phyloP scores from a whole-genome alignment of 495 filamentous ascomycete genomes.

The Talaromyces trachyspermus region DNA sequence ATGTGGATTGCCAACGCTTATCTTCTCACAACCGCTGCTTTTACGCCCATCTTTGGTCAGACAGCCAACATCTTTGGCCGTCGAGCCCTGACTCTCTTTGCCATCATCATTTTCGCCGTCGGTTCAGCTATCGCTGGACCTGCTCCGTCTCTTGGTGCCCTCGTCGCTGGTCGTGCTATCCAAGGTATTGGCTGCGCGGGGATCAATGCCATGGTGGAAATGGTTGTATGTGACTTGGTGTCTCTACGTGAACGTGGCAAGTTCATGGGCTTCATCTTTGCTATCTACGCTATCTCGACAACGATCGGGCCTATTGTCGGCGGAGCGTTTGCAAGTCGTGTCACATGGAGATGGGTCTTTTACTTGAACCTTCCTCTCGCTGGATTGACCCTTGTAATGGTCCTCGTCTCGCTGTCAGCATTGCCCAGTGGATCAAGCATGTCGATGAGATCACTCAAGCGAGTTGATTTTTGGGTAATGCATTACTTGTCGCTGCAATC shows the following conservation, averaged over 20 bases:
- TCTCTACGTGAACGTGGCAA: constrained; percentile 23
- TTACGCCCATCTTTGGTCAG: constrained; percentile 7
- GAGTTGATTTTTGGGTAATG: constrained; percentile 31
- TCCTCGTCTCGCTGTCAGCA: constrained; percentile 7
- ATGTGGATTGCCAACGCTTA: constrained; percentile 34
- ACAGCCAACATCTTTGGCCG: constrained; percentile 12
- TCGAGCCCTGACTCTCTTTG: constrained; percentile 6
- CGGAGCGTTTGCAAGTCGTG: constrained; percentile 16
- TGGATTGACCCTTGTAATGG: constrained; percentile 21
- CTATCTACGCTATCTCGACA: constrained; percentile 14
- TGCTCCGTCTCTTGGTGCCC: constrained; percentile 5
- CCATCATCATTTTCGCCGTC: constrained; percentile 12
- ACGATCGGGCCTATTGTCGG: constrained; percentile 22
- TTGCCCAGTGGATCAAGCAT: background rate
- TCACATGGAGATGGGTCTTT: constrained; percentile 29
- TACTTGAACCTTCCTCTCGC: constrained; percentile 38
- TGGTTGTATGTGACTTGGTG: constrained; percentile 28
- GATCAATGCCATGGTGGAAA: constrained; percentile 22
- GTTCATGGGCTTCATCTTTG: constrained; percentile 19
- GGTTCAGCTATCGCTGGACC: constrained; percentile 16
- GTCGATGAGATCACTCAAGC: background rate
- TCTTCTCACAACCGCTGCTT: constrained; percentile 19
- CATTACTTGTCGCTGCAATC: constrained; percentile 36
- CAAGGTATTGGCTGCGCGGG: constrained; percentile 31
- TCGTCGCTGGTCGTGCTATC: constrained; percentile 26